phyloP scores from a whole-genome alignment of 2,329 filamentous ascomycete species.

The Paecilomyces sp. region DNA sequence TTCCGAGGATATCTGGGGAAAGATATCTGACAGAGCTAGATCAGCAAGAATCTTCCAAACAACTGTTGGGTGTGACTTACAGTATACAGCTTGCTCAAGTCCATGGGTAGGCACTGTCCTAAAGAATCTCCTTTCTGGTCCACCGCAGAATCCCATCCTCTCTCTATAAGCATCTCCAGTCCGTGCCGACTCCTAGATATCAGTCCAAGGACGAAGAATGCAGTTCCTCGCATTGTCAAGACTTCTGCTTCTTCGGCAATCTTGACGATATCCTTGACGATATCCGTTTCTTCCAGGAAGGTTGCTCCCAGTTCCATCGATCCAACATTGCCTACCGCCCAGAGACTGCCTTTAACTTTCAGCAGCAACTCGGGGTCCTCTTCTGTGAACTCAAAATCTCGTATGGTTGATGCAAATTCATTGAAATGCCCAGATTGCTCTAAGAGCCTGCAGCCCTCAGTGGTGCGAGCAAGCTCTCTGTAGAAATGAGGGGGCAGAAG shows the following conservation, averaged over 20 bases:
- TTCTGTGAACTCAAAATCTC: constrained; percentile 75
- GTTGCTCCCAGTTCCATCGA: constrained; percentile 96
- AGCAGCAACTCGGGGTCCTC: constrained; percentile 79
- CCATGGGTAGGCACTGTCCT: constrained; percentile 76
- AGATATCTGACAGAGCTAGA: constrained; percentile 17
- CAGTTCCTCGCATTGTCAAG: constrained; percentile 88
- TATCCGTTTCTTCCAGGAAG: constrained; percentile 83
- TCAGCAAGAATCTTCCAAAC: background rate
- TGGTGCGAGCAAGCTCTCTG: constrained; percentile 83
- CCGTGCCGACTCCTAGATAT: constrained; percentile 90
- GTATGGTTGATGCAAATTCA: constrained; percentile 83
- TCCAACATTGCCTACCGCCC: constrained; percentile 96
- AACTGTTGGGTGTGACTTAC: constrained; percentile 1
- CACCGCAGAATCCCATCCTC: constrained; percentile 89
- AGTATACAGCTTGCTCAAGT: constrained; percentile 60
- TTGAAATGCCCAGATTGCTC: constrained; percentile 93
- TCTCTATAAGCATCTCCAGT: constrained; percentile 79
- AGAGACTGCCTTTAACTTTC: constrained; percentile 94
- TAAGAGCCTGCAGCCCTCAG: constrained; percentile 83
- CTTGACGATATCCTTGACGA: constrained; percentile 76
- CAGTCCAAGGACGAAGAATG: constrained; percentile 89
- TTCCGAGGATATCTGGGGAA: constrained; percentile 33
- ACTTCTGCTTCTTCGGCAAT: constrained; percentile 86
- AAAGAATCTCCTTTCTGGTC: constrained; percentile 75
- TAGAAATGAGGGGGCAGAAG: constrained; percentile 95